Percentiles rank a stretch among this genome's conserved stretches.
Evolutionary conservation across 164 flowering plant species (phyloP).

Genomic region (Aristolochia fimbriata): DNA sequence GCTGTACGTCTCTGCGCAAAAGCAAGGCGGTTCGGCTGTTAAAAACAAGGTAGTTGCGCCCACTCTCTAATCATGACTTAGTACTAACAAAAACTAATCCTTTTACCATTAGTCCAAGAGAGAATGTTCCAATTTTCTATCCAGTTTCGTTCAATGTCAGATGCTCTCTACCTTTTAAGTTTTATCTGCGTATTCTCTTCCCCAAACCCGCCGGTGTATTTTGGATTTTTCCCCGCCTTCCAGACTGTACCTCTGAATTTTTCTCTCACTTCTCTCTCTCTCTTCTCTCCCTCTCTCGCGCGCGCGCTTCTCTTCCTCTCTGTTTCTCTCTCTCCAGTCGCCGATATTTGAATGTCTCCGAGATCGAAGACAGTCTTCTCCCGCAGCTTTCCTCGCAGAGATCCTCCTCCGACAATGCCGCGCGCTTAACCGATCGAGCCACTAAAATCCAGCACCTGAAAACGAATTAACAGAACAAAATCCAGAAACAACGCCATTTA

Average conservation of each 20-base stretch:
- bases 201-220: not conserved
- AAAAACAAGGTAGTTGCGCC: not conserved
- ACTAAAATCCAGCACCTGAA: no score
- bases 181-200: no score
- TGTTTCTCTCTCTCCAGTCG: no score
- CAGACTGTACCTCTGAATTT: not conserved
- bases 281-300: no score
- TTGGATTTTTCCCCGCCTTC: not conserved
- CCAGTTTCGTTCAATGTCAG: not conserved
- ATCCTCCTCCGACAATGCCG: no score
- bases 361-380: no score
- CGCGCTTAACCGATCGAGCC: no score
- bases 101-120: not conserved
- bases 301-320: not conserved
- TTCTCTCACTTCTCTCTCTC: not conserved
- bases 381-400: no score
- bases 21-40: not conserved
- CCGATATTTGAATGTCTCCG: no score
- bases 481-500: no score
- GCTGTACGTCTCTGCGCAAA: not conserved
- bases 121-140: not conserved
- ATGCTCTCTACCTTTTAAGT: no score
- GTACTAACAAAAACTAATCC: not conserved
- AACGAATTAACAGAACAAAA: no score
- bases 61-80: constrained; percentile 1